A percentile compares a stretch with the other conserved stretches of the same genome.
phyloP scores from a whole-genome alignment of 176 grass and related monocot species.

The Carex scoparia region DNA sequence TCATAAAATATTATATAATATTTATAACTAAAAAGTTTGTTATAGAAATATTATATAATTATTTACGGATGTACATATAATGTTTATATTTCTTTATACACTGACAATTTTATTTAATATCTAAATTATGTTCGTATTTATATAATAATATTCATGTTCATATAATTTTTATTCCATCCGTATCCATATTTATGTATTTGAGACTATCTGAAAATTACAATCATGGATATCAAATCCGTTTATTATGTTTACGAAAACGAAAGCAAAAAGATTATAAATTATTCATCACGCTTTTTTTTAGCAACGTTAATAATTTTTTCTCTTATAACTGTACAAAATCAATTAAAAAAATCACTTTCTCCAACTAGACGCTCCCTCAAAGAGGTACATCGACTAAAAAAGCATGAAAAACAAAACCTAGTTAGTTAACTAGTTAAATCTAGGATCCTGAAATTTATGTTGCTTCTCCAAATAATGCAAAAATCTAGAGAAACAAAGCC shows the following conservation, averaged over 20 bases:
- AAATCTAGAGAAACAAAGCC: constrained; percentile 70
- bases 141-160: no score
- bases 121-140: no score
- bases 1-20: no score
- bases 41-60: no score
- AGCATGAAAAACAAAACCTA: not conserved
- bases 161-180: no score
- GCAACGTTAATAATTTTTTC: not conserved
- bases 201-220: no score
- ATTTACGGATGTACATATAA: no score
- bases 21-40: no score
- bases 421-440: constrained; percentile 6
- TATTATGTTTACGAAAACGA: not conserved
- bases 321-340: constrained; percentile 11
- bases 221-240: no score
- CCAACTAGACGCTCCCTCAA: not conserved
- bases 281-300: not conserved
- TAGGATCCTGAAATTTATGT: constrained; percentile 14
- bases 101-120: no score
- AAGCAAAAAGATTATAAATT: not conserved
- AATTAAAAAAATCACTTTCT: not conserved
- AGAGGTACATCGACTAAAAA: not conserved
- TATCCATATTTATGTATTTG: no score
- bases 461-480: constrained; percentile 65
- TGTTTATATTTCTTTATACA: no score